Percentiles rank a stretch among this genome's conserved stretches.
Evolutionary conservation across 441 rosid species (phyloP).

Genomic region (Pelargonium cotyledonis): DNA sequence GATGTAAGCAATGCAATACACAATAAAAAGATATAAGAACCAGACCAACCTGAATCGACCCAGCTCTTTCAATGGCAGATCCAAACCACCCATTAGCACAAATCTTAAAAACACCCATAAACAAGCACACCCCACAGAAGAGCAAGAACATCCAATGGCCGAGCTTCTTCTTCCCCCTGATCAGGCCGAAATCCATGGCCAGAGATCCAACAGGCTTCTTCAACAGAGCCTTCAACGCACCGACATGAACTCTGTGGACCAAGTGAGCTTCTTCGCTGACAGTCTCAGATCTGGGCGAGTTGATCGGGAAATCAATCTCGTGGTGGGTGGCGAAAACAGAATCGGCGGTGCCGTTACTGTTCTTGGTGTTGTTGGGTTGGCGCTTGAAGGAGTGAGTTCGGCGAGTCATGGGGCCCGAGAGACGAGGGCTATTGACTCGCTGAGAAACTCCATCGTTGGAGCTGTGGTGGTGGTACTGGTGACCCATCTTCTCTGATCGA

Average conservation of each 20-base stretch:
- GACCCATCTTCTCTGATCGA: conserved; percentile 35
- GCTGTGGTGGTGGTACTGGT: conserved; percentile 32
- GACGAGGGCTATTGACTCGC: conserved; percentile 76
- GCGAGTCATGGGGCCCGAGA: conserved; percentile 81
- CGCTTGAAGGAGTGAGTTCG: conserved; percentile 89
- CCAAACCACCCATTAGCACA: conserved; percentile 84
- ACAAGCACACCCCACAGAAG: conserved; percentile 76
- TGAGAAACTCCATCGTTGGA: conserved; percentile 60
- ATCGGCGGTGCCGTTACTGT: conserved; percentile 5
- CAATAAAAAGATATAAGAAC: too few species aligned
- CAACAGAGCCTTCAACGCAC: conserved; percentile 34
- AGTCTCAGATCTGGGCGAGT: conserved; percentile 72
- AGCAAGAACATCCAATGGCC: conserved; percentile 75
- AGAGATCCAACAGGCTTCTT: conserved; percentile 53
- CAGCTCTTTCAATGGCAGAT: conserved; percentile 59
- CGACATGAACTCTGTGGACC: conserved; percentile 41
- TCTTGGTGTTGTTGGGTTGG: conserved; percentile 20
- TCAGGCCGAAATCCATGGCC: conserved; percentile 49
- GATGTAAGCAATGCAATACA: not conserved
- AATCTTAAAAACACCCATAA: conserved; percentile 76
- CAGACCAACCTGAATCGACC: conserved; percentile 43
- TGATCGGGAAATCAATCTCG: conserved; percentile 63
- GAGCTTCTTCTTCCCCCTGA: conserved; percentile 58
- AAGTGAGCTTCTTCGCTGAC: conserved; percentile 25
- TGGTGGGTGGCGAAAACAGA: conserved; percentile 29